Evolutionary conservation across 768 basidiomycete genomes (phyloP), one percentile per base, ranked within the genome.

Genomic region (Tremella fuciformis): DNA sequence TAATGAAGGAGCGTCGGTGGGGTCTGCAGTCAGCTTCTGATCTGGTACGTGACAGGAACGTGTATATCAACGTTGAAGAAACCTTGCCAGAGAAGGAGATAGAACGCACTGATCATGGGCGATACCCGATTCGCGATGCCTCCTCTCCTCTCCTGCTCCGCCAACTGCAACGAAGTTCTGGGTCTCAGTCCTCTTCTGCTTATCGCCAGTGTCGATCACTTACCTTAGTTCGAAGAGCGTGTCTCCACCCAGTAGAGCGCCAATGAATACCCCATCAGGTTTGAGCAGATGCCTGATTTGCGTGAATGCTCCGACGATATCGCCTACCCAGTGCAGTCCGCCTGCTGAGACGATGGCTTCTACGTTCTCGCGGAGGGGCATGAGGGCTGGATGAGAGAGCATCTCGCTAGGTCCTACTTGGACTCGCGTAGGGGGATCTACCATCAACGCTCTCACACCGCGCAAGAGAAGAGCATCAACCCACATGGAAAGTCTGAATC

Each of bases 121-220:
- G 94, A 98, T 37, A 99, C 78, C 57, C 91, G 88, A 6, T 93
- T 92, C n/a, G 92, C 92, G 54, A 99, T 88, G 0, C 96, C 96
- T 7, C 96, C 96, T 76, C 94, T 87, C 8, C 92, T 84, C 69
- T 99, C 94, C 19, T 86, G 80, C 79, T 98, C 89, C 8, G 96
- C 94, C 0, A 99, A 82, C 70, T 98, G 96, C 24, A 99, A 81
- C 3, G 93, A 83, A 38, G 96, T 93, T 67, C 94, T 90, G 65
- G 21, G 7, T 15, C 16, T 54, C 21, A 53, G 34, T 39, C 1
- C 22, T 11, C 42, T 46, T 46, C 4, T 46, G 7, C n/a, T n/a
- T 15, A 6, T 4, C 42, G 42, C 6, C 21, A 25, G 16, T 8
- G 34, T 13, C 29, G 21, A 8, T 3, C 13, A 57, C 66, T 8